A percentile compares a stretch with the other conserved stretches of the same genome.
Conservation (phyloP, 139 green algal species). For the Chlorella sp. region DNA sequence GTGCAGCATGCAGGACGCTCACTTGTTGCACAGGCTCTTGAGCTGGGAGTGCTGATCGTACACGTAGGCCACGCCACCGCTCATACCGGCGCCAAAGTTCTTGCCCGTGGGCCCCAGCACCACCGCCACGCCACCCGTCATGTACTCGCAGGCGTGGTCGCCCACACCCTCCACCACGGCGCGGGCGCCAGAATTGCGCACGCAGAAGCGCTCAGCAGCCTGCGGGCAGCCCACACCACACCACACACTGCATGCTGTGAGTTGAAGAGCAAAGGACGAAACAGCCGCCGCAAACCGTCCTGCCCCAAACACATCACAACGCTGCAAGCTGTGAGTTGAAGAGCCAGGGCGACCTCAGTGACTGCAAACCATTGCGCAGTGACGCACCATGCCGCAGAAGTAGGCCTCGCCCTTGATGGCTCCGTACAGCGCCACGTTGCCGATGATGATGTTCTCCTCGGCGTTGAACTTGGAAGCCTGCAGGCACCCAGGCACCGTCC, state of each 20-base stretch:
- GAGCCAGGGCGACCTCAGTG: neutral
- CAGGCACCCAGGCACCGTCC: neutral
- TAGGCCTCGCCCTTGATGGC: conserved; percentile 81
- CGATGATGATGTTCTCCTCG: conserved; percentile 87
- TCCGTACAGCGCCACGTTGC: conserved; percentile 94
- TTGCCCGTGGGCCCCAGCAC: conserved; percentile 70
- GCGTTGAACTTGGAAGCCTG: conserved; percentile 58
- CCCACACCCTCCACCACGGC: conserved; percentile 93
- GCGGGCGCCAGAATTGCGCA: conserved; percentile 84
- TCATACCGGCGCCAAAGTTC: conserved; percentile 98
- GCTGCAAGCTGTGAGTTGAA: neutral
- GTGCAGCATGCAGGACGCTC: too few species aligned
- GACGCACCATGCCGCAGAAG: conserved; percentile 68
- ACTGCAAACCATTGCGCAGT: neutral
- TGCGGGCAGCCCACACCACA: too few species aligned
- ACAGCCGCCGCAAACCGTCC: too few species aligned
- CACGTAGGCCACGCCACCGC: conserved; percentile 44
- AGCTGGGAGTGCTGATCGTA: conserved; percentile 74
- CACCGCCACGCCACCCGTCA: conserved; percentile 19
- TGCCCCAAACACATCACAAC: too few species aligned
- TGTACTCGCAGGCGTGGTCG: conserved; percentile 96
- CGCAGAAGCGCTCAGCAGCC: conserved; percentile 11
- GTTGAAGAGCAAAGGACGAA: too few species aligned
- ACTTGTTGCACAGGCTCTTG: conserved; percentile 34
- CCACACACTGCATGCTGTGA: too few species aligned